These are phyloP conservation scores for Gaeumannomyces tritici DNA, from an alignment of 2,329 filamentous ascomycete species.

Conservation along the genomic window DNA sequence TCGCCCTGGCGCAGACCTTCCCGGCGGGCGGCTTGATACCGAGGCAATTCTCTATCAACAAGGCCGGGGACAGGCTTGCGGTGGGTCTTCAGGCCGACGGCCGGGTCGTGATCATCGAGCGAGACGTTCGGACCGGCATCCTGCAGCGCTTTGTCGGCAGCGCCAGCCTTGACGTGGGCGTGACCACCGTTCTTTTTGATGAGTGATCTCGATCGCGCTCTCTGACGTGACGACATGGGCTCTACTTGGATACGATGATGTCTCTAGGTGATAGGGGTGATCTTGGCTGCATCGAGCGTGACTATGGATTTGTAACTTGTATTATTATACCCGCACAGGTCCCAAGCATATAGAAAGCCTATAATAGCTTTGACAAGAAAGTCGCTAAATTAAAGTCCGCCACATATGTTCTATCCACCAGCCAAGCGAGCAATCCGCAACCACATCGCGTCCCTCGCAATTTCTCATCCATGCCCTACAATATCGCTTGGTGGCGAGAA, in stretches of 20 bases:
- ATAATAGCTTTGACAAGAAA: no score
- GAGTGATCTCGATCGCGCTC: not conserved
- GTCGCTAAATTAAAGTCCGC: no score
- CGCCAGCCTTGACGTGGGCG: slow-evolving; percentile 30
- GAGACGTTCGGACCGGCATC: slow-evolving; percentile 49
- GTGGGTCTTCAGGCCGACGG: slow-evolving; percentile 54
- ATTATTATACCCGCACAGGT: not conserved
- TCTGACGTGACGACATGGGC: not conserved
- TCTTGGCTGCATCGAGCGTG: not conserved
- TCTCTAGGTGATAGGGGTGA: not conserved
- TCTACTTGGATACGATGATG: not conserved
- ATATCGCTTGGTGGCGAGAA: not conserved
- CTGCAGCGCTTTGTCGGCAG: slow-evolving; percentile 37
- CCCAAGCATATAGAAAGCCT: no score
- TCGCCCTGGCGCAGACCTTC: slow-evolving; percentile 47
- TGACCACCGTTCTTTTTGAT: slow-evolving; percentile 38
- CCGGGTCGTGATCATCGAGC: slow-evolving; percentile 49
- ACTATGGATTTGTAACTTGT: not conserved
- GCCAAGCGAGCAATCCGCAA: no score
- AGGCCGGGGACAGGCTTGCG: slow-evolving; percentile 52
- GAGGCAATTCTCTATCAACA: slow-evolving; percentile 59
- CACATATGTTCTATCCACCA: no score
- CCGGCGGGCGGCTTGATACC: slow-evolving; percentile 56
- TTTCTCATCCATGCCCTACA: not conserved
- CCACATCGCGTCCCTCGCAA: no score